Conservation (phyloP, 2,329 filamentous ascomycete genomes). For the Aspergillus felis region DNA sequence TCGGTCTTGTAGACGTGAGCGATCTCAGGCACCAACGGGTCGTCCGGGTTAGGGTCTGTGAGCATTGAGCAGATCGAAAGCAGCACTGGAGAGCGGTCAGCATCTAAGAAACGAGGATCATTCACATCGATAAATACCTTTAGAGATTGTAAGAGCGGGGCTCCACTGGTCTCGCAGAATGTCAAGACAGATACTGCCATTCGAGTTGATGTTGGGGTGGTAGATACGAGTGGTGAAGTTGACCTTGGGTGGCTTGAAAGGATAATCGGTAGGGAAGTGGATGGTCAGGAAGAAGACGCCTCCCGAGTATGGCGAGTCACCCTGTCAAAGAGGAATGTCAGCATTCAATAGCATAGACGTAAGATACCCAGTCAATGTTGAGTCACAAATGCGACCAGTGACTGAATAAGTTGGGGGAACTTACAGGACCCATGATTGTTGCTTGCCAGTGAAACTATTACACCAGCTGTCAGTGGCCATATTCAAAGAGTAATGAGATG, state of each 20-base stretch:
- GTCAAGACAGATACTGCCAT: conserved; percentile 97
- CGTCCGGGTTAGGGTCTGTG: conserved; percentile 98
- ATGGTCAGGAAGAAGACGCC: conserved; percentile 99
- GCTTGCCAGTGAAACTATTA: conserved; percentile 98
- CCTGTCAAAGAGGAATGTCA: conserved; percentile 50
- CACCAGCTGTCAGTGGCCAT: conserved; percentile 27
- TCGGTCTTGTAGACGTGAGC: conserved; percentile 99
- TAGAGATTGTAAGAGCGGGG: conserved; percentile 95
- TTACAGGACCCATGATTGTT: conserved; percentile 98
- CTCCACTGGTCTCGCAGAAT: conserved; percentile 99
- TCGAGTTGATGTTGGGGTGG: conserved; percentile 99
- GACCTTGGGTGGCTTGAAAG: conserved; percentile 99
- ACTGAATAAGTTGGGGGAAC: conserved; percentile 29
- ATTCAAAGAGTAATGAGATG: neutral
- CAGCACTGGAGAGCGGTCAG: conserved; percentile 59
- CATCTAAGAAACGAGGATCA: neutral
- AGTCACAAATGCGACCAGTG: neutral
- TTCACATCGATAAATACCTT: conserved; percentile 61
- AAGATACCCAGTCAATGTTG: neutral
- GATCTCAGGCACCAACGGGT: conserved; percentile 97
- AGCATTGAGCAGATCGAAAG: conserved; percentile 99
- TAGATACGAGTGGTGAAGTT: conserved; percentile 99
- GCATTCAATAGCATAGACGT: conserved; percentile 7
- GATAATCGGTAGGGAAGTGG: conserved; percentile 99
- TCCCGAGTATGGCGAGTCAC: conserved; percentile 95